Percentiles rank a stretch among this genome's conserved stretches.
Evolutionary conservation across 1,284 basidiomycete species (phyloP).

Genomic region (Cryptococcus depauperatus): DNA sequence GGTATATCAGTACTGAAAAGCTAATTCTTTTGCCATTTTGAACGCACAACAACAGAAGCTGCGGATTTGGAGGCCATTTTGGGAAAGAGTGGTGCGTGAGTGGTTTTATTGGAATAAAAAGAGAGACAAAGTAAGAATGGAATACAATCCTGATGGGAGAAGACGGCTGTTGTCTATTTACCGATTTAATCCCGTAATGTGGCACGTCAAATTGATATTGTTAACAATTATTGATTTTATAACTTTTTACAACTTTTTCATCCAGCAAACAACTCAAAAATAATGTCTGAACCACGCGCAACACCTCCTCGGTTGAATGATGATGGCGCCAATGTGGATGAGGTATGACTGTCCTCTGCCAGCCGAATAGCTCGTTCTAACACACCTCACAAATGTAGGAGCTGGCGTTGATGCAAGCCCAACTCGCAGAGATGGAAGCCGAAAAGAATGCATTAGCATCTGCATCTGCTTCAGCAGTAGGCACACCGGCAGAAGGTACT

Average conservation of each 20-base stretch:
- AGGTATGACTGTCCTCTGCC: constrained; percentile 18
- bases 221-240: too few species aligned
- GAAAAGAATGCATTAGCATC: constrained; percentile 57
- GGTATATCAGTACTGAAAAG: not conserved
- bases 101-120: not conserved
- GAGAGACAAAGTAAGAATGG: constrained; percentile 1
- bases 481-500: not conserved
- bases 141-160: too few species aligned
- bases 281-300: constrained; percentile 36
- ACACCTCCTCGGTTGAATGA: constrained; percentile 32
- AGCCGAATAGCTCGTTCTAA: not conserved
- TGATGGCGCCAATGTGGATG: constrained; percentile 38
- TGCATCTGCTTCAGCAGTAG: constrained; percentile 9
- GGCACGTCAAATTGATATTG: too few species aligned
- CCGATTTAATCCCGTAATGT: too few species aligned
- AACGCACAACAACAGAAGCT: constrained; percentile 58
- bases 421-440: constrained; percentile 79
- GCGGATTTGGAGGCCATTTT: constrained; percentile 76
- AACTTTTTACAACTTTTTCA: too few species aligned
- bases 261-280: not conserved
- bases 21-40: not conserved
- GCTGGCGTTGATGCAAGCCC: constrained; percentile 70
- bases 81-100: constrained; percentile 9
- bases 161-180: too few species aligned
- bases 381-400: constrained; percentile 38